These are phyloP conservation scores for Pseudogymnoascus sp. DNA, from an alignment of 2,329 filamentous ascomycete species.

Conservation along the genomic window DNA sequence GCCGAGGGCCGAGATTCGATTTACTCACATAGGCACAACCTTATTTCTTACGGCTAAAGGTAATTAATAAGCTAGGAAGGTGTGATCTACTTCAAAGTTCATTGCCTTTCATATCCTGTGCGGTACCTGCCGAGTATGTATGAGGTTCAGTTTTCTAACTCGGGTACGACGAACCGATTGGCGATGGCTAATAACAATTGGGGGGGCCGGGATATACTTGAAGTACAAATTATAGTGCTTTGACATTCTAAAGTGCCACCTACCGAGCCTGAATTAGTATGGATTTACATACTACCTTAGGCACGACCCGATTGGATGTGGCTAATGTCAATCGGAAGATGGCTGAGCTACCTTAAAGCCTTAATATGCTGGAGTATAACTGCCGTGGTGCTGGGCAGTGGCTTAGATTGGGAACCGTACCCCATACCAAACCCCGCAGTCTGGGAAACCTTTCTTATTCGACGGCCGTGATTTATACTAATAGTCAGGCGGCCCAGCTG, in stretches of 20 bases:
- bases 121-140: not conserved
- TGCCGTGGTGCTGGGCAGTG: not conserved
- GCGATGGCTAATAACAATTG: not conserved
- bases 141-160: not conserved
- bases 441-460: not conserved
- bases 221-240: not conserved
- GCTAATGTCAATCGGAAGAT: not conserved
- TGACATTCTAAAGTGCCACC: not conserved
- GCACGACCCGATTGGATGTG: not conserved
- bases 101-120: not conserved
- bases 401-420: not conserved
- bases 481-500: not conserved
- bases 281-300: not conserved
- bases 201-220: not conserved
- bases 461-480: not conserved
- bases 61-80: not conserved
- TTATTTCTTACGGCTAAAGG: not conserved
- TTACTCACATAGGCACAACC: not conserved
- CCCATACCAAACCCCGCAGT: not conserved
- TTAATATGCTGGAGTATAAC: not conserved
- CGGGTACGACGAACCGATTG: not conserved
- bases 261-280: not conserved
- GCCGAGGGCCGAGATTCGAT: not conserved
- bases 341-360: not conserved
- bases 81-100: not conserved